Percentiles rank a stretch among this genome's conserved stretches.
Evolutionary conservation across 202 grass and related monocot species (phyloP).

Genomic region (Zizania palustris): DNA sequence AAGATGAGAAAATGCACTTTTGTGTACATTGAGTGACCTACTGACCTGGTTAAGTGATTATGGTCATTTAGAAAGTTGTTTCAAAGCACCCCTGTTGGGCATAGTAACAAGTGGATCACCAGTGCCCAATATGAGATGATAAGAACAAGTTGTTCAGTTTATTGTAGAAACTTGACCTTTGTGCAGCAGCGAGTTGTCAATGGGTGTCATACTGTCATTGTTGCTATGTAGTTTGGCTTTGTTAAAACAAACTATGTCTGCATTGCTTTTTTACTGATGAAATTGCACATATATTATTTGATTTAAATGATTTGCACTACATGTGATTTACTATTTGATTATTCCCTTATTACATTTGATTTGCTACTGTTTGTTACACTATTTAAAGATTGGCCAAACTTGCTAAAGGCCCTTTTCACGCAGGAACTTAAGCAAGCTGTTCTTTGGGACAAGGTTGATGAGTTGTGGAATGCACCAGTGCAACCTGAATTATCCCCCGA

Average conservation of each 20-base stretch:
- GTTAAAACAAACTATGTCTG: constrained; percentile 4
- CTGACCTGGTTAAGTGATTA: constrained; percentile 13
- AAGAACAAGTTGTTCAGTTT: constrained; percentile 15
- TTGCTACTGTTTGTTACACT: constrained; percentile 30
- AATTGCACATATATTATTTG: neutral
- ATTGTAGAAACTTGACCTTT: constrained; percentile 21
- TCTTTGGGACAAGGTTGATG: constrained; percentile 69
- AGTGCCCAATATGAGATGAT: neutral
- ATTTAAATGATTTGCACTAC: neutral
- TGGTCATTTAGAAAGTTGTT: constrained; percentile 9
- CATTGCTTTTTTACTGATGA: constrained; percentile 18
- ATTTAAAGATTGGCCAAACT: constrained; percentile 33
- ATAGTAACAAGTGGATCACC: neutral
- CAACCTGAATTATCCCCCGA: constrained; percentile 78
- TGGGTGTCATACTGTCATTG: neutral
- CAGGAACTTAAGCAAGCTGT: constrained; percentile 85
- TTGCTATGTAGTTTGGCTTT: constrained; percentile 12
- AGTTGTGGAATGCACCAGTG: constrained; percentile 65
- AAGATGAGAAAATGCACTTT: constrained; percentile 19
- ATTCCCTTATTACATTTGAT: constrained; percentile 34
- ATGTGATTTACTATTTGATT: constrained; percentile 29
- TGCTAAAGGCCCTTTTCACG: constrained; percentile 41
- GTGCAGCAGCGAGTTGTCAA: constrained; percentile 10
- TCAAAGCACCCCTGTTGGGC: constrained; percentile 1
- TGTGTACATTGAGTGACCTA: neutral